A percentile compares a stretch with the other conserved stretches of the same genome.
These are phyloP conservation scores for Pseudogymnoascus sp. DNA, from an alignment of 2,329 filamentous ascomycete genomes.

Conservation along the genomic window DNA sequence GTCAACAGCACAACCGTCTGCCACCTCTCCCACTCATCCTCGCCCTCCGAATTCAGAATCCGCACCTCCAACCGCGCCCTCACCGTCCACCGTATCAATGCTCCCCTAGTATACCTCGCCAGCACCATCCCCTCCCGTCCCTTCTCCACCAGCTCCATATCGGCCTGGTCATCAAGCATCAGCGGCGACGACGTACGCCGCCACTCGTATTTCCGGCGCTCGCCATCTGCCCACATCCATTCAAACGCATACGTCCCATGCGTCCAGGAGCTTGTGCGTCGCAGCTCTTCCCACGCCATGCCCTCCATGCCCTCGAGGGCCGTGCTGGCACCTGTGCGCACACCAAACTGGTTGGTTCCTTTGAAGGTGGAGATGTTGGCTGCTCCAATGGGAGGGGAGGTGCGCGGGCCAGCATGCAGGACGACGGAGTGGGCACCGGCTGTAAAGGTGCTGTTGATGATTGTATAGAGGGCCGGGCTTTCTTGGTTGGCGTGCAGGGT, in stretches of 20 bases:
- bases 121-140: not conserved
- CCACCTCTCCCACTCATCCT: conserved; percentile 2
- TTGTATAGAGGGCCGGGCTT: not conserved
- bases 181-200: conserved; percentile 11
- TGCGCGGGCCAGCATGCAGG: not conserved
- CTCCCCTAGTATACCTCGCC: not conserved
- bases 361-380: not conserved
- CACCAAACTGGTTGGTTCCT: conserved; percentile 4
- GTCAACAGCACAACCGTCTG: not conserved
- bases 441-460: conserved; percentile 4
- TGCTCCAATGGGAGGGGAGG: not conserved
- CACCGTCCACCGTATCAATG: not conserved
- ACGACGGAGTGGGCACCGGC: not conserved
- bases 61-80: conserved; percentile 4
- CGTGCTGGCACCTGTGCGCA: not conserved
- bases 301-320: not conserved
- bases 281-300: conserved; percentile 11
- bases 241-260: conserved; percentile 16
- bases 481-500: not conserved
- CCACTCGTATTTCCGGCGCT: conserved; percentile 16
- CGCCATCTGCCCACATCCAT: conserved; percentile 12
- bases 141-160: conserved; percentile 19
- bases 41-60: not conserved
- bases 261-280: conserved; percentile 15
- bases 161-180: conserved; percentile 15